These are phyloP conservation scores for Talaromyces liani DNA, from an alignment of 495 filamentous ascomycete species.

Conservation along the genomic window DNA sequence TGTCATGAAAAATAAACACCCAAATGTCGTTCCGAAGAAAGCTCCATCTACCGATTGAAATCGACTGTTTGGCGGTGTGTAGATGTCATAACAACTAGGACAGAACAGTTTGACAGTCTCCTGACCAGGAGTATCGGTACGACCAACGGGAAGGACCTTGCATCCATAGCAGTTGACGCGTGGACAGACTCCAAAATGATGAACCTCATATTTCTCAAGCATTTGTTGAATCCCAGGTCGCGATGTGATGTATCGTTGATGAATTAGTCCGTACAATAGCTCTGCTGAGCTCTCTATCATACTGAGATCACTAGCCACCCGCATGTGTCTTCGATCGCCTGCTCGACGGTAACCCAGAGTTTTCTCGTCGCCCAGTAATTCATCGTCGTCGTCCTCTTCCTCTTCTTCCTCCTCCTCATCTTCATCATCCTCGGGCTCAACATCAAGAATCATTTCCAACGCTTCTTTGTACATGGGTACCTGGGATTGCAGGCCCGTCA, in stretches of 20 bases:
- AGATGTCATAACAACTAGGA: conserved; percentile 92
- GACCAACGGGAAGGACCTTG: conserved; percentile 84
- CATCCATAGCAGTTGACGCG: conserved; percentile 81
- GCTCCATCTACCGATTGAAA: conserved; percentile 98
- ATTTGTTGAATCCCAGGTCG: conserved; percentile 95
- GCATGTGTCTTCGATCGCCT: conserved; percentile 68
- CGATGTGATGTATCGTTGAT: conserved; percentile 98
- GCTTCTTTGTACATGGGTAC: conserved; percentile 99
- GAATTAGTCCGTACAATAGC: conserved; percentile 94
- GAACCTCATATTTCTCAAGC: conserved; percentile 96
- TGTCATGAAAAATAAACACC: conserved; percentile 91
- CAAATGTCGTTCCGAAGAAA: conserved; percentile 97
- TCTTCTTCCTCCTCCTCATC: conserved; percentile 67
- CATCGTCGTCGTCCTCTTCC: conserved; percentile 69
- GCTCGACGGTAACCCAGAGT: conserved; percentile 49
- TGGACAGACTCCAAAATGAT: conserved; percentile 91
- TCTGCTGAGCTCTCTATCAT: conserved; percentile 96
- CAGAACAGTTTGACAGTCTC: conserved; percentile 99
- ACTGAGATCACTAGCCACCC: conserved; percentile 83
- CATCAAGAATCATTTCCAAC: conserved; percentile 93
- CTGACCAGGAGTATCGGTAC: conserved; percentile 87
- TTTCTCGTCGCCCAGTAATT: conserved; percentile 59
- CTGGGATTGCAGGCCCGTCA: conserved; percentile 89
- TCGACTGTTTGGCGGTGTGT: conserved; percentile 92
- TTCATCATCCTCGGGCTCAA: conserved; percentile 88